Conservation (phyloP, 495 filamentous ascomycete genomes). For the Aspergillus bertholletiae region DNA sequence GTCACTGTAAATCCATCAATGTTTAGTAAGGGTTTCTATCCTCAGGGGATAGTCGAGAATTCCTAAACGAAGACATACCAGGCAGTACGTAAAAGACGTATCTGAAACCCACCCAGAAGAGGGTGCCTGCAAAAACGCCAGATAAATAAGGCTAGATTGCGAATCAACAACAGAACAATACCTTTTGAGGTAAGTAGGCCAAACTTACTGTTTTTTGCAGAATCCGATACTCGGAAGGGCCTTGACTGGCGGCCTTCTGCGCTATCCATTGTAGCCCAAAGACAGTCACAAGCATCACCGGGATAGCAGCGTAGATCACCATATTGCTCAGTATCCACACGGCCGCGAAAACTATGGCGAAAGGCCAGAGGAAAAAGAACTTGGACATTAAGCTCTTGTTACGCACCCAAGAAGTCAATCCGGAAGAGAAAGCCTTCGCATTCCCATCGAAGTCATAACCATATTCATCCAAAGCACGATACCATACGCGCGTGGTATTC, state of each 20-base stretch:
- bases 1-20: conserved; percentile 46
- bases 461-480: conserved; percentile 75
- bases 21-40: conserved; percentile 1
- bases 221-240: conserved; percentile 79
- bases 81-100: conserved; percentile 74
- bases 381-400: conserved; percentile 77
- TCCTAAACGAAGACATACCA: conserved; percentile 37
- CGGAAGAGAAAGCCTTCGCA: conserved; percentile 52
- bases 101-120: conserved; percentile 77
- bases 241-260: conserved; percentile 71
- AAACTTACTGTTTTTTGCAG: conserved; percentile 78
- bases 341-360: conserved; percentile 64
- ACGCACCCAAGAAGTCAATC: conserved; percentile 54
- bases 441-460: conserved; percentile 80
- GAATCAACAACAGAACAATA: conserved; percentile 4
- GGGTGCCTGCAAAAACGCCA: conserved; percentile 83
- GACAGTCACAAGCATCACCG: conserved; percentile 58
- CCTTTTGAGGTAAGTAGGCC: not conserved
- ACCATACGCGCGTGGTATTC: conserved; percentile 79
- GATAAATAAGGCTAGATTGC: conserved; percentile 75
- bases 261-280: conserved; percentile 77
- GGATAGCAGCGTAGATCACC: conserved; percentile 71
- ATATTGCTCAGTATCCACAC: conserved; percentile 70
- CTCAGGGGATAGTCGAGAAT: not conserved
- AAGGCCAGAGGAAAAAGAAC: conserved; percentile 90